Percentiles rank a stretch among this genome's conserved stretches.
These are phyloP conservation scores for Serendipita indica DNA, from an alignment of 768 basidiomycete genomes.

Conservation along the genomic window DNA sequence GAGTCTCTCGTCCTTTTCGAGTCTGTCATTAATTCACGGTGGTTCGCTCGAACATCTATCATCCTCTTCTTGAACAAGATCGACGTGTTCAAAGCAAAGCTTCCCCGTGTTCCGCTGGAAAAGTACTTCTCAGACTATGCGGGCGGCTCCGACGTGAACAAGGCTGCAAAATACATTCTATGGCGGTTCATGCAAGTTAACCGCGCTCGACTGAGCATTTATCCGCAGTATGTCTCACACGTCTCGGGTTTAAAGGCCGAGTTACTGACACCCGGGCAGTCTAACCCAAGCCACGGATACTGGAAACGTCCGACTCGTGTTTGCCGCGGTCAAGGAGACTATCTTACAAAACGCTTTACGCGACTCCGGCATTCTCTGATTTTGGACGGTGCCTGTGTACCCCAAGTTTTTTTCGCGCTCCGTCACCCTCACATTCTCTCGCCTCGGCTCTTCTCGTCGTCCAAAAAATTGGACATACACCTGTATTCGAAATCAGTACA, in stretches of 20 bases:
- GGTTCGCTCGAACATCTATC: conserved; percentile 54
- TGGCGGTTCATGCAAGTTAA: conserved; percentile 95
- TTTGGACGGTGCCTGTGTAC: neutral
- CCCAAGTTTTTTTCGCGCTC: neutral
- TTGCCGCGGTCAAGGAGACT: conserved; percentile 86
- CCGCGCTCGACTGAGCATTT: conserved; percentile 66
- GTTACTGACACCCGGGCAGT: conserved; percentile 24
- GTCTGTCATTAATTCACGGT: conserved; percentile 62
- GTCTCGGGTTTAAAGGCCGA: neutral
- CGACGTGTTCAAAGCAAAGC: conserved; percentile 60
- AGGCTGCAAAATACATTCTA: conserved; percentile 85
- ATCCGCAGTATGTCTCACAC: conserved; percentile 57
- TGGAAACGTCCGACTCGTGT: conserved; percentile 64
- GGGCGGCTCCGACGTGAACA: conserved; percentile 79
- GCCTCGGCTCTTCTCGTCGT: too few relatives aligned
- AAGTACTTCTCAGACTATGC: conserved; percentile 78
- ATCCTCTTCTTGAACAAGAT: conserved; percentile 62
- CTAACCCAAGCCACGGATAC: conserved; percentile 84
- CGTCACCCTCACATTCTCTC: neutral
- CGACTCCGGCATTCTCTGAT: conserved; percentile 65
- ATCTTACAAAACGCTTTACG: conserved; percentile 78
- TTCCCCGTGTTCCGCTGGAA: conserved; percentile 55
- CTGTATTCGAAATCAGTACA: neutral
- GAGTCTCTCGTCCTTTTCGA: conserved; percentile 66
- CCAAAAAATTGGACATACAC: too few relatives aligned